Base-by-base conservation (phyloP, 2,329 filamentous ascomycete species). In the Grosmannia serpens region DNA sequence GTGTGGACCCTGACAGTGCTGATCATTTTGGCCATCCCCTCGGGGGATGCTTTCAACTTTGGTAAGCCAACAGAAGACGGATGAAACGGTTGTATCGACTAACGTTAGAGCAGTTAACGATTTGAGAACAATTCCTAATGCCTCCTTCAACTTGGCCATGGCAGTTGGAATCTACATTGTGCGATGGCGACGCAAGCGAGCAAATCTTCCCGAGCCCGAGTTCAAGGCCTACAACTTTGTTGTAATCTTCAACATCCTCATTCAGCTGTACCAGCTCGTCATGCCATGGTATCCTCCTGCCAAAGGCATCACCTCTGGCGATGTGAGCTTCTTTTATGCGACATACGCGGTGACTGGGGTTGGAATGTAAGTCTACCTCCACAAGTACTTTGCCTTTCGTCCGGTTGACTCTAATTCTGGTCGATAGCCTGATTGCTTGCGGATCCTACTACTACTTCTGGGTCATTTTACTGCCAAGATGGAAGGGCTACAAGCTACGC, bases 271-370 rank as follows among this genome's bases (percentile, higher is more conserved):
- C 60, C 71, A 88, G 51, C 70, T 89, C 2, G 75, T 84, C n/a
- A 87, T 87, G 76, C 86, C 86, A 0, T 89, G 86, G 86, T 86
- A 83, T 63, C 86, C 86, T 2, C 86, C 86, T 0, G 73, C 74
- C 1, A 77, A 74, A 0, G 85, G 86, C 0, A 72, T 73, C 0
- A 77, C 79, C 38, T 81, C 78, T 0, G 85, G 85, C 0, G 81
- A 85, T 58, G 85, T 88, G 1, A 85, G 80, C 56, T 89, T 89
- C 69, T 89, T 82, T 80, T 89, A 89, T 62, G 85, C 77, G 1
- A 88, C 85, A 0, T 88, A 89, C 63, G 78, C 79, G n/a, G 79
- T 83, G 0, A 78, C 82, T 1, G 85, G 86, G 0, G 77, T 89
- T 59, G 83, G 68, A 24, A 77, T 87, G 80, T 84, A 73, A 74